phyloP scores from a whole-genome alignment of 441 rosid species.

The Geranium incanum region DNA sequence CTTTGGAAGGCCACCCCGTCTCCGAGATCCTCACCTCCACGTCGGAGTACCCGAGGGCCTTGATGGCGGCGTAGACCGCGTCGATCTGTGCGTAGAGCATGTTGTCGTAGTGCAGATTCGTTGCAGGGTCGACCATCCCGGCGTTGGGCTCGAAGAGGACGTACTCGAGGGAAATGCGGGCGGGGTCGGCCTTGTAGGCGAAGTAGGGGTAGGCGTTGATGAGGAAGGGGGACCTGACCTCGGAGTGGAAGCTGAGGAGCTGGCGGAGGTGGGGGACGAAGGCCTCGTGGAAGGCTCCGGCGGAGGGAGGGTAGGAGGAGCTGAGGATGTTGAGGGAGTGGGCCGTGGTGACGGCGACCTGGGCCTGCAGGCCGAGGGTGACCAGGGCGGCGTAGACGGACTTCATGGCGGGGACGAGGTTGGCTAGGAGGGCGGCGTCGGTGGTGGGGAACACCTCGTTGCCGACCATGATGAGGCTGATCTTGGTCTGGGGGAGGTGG shows the following conservation, averaged over 20 bases:
- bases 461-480: constrained; percentile 37
- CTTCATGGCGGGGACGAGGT: constrained; percentile 52
- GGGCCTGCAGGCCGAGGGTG: constrained; percentile 44
- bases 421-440: constrained; percentile 23
- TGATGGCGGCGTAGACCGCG: constrained; percentile 65
- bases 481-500: constrained; percentile 34
- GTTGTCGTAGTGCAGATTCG: constrained; percentile 63
- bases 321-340: constrained; percentile 49
- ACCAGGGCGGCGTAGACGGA: constrained; percentile 29
- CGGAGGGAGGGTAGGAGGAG: constrained; percentile 63
- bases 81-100: constrained; percentile 86
- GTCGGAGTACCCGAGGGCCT: constrained; percentile 52
- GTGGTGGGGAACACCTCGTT: constrained; percentile 11
- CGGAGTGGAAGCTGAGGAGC: constrained; percentile 49
- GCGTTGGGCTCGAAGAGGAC: constrained; percentile 67
- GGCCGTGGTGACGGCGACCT: constrained; percentile 57
- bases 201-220: constrained; percentile 82
- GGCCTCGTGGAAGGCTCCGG: constrained; percentile 50
- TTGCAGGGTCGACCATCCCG: constrained; percentile 48
- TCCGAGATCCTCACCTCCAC: constrained; percentile 58
- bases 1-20: constrained; percentile 89
- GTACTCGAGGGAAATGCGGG: constrained; percentile 44
- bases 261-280: constrained; percentile 44
- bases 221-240: constrained; percentile 51
- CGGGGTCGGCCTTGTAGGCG: constrained; percentile 56